Evolutionary conservation across 148 eudicot genomes (phyloP).

Genomic region (Chenopodium quinoa): DNA sequence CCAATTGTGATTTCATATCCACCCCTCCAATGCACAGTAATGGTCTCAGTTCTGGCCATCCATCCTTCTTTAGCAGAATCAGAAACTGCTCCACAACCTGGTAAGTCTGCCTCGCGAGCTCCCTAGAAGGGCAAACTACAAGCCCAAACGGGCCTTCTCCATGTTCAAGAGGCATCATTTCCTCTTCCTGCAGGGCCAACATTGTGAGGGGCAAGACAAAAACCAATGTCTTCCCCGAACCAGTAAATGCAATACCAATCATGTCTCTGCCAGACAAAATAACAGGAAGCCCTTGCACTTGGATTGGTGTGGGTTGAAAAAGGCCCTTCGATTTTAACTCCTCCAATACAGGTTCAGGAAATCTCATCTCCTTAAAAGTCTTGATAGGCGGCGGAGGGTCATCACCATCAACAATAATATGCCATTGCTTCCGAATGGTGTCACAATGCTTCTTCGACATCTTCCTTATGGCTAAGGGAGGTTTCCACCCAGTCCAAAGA

Average conservation of each 20-base stretch:
- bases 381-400: slow-evolving; percentile 83
- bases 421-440: slow-evolving; percentile 69
- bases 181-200: slow-evolving; percentile 84
- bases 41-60: slow-evolving; percentile 73
- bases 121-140: slow-evolving; percentile 83
- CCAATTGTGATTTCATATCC: slow-evolving; percentile 75
- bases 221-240: slow-evolving; percentile 84
- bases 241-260: slow-evolving; percentile 91
- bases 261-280: slow-evolving; percentile 80
- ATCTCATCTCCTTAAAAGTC: slow-evolving; percentile 76
- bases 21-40: slow-evolving; percentile 91
- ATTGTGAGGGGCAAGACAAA: slow-evolving; percentile 81
- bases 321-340: slow-evolving; percentile 45
- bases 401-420: slow-evolving; percentile 83
- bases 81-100: slow-evolving; percentile 77
- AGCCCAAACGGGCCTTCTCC: slow-evolving; percentile 92
- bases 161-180: slow-evolving; percentile 75
- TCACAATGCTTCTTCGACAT: slow-evolving; percentile 52
- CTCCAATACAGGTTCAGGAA: slow-evolving; percentile 66
- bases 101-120: slow-evolving; percentile 82
- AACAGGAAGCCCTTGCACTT: slow-evolving; percentile 84
- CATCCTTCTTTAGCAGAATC: slow-evolving; percentile 46
- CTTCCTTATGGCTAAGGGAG: slow-evolving; percentile 16
- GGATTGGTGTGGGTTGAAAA: slow-evolving; percentile 79
- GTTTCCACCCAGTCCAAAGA: slow-evolving; percentile 15